Conservation (phyloP, 208 protist species). For the Naegleria fowleri region DNA sequence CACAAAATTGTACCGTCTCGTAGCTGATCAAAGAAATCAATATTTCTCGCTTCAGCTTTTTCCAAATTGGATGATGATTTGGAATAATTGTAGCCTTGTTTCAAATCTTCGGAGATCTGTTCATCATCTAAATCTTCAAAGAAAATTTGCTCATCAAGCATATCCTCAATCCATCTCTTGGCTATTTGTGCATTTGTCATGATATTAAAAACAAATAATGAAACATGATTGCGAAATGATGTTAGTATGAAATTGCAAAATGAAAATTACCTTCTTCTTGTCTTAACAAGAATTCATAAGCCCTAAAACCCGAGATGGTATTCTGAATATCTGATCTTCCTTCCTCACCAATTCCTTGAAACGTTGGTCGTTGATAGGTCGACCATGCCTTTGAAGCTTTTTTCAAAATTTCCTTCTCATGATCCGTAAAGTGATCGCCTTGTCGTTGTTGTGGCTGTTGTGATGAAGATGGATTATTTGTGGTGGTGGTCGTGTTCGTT, state of each 20-base stretch:
- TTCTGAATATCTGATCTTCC: neutral
- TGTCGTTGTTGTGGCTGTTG: too few species aligned
- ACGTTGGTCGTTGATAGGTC: neutral
- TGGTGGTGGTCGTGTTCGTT: too few species aligned
- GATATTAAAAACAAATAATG: neutral
- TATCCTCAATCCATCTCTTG: conserved; percentile 11
- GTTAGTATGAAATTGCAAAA: too few species aligned
- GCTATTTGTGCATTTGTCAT: neutral
- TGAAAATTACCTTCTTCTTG: neutral
- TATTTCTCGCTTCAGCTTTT: neutral
- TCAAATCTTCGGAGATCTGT: neutral
- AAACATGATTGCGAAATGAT: too few species aligned
- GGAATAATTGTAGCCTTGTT: neutral
- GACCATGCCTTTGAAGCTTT: neutral
- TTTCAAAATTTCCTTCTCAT: neutral
- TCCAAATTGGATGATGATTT: neutral
- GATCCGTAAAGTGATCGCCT: too few species aligned
- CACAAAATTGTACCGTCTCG: neutral
- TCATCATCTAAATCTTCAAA: neutral
- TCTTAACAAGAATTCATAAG: conserved; percentile 6
- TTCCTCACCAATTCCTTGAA: neutral
- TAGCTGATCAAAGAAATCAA: conserved; percentile 21
- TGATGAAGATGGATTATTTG: too few species aligned
- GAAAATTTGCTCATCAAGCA: conserved; percentile 8
- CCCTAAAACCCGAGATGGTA: neutral